phyloP scores from a whole-genome alignment of 2,329 filamentous ascomycete species.

The Aspergillus clavatus region DNA sequence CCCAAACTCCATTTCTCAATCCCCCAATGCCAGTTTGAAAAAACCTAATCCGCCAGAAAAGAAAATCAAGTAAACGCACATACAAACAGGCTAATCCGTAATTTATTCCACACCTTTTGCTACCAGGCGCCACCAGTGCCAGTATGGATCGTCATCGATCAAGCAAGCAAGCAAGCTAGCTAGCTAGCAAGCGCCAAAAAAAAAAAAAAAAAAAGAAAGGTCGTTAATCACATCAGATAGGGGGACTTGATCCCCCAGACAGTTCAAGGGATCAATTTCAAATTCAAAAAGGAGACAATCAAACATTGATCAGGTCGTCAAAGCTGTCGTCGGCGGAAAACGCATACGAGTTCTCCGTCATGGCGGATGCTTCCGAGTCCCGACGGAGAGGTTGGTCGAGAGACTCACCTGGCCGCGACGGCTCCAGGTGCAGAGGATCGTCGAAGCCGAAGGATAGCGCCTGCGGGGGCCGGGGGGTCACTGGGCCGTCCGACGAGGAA shows the following conservation, averaged over 20 bases:
- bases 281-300: background rate
- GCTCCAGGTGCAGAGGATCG: constrained; percentile 27
- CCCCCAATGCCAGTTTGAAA: background rate
- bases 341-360: constrained; percentile 26
- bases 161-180: no score
- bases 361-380: constrained; percentile 25
- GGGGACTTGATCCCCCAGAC: background rate
- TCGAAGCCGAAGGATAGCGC: constrained; percentile 32
- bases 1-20: background rate
- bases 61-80: background rate
- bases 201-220: background rate
- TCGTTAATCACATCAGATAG: background rate
- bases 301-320: constrained; percentile 32
- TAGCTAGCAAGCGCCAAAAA: no score
- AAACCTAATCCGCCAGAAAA: no score
- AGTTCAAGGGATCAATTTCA: no score
- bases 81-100: constrained; percentile 1
- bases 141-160: background rate
- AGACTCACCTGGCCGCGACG: constrained; percentile 6
- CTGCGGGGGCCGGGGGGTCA: constrained; percentile 5
- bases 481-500: constrained; percentile 11
- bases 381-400: constrained; percentile 29
- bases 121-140: background rate
- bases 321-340: constrained; percentile 30
- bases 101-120: background rate